Evolutionary conservation across 2,329 filamentous ascomycete species (phyloP).

Genomic region (Arthrinium puccinioides): DNA sequence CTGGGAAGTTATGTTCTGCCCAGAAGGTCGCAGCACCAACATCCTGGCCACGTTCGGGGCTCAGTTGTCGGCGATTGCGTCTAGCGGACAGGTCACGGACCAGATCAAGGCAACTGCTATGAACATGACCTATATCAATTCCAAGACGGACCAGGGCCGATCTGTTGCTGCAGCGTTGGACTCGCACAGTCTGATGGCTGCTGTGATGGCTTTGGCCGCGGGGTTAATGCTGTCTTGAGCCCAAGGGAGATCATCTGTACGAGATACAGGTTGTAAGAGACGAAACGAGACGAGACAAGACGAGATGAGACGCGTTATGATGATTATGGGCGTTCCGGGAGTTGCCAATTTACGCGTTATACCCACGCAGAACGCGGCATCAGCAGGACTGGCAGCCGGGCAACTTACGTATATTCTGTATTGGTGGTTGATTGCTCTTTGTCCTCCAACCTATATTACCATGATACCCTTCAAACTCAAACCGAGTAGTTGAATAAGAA

Average conservation of each 20-base stretch:
- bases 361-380: too few species aligned
- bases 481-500: too few species aligned
- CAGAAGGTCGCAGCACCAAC: conserved; percentile 51
- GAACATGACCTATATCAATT: conserved; percentile 29
- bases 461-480: too few species aligned
- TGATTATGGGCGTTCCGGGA: too few species aligned
- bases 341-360: too few species aligned
- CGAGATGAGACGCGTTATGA: too few species aligned
- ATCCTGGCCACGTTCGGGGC: conserved; percentile 45
- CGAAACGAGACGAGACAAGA: not conserved
- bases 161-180: not conserved
- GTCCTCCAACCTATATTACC: too few species aligned
- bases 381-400: too few species aligned
- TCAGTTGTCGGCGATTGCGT: conserved; percentile 41
- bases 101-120: conserved; percentile 23
- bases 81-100: conserved; percentile 28
- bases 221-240: not conserved
- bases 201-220: not conserved
- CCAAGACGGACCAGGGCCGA: not conserved
- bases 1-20: conserved; percentile 75
- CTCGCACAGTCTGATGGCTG: not conserved
- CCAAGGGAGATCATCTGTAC: not conserved
- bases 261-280: not conserved
- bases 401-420: too few species aligned
- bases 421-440: too few species aligned